phyloP scores from a whole-genome alignment of 805 yeast genomes.

The Zygosaccharomyces gambellarensis region DNA sequence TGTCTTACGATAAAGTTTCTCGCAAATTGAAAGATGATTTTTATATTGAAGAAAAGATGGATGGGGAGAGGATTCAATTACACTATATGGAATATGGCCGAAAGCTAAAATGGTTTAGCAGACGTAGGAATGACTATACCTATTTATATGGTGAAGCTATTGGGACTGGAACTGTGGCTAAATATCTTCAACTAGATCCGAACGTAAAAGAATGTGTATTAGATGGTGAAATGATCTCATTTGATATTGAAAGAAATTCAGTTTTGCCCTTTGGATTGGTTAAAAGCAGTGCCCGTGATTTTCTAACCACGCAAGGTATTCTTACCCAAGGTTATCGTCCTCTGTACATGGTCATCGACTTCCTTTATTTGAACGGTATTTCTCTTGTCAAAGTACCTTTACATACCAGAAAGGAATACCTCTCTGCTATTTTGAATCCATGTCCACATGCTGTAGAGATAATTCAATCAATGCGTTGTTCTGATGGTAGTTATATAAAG shows the following conservation, averaged over 20 bases:
- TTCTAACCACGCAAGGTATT: slow-evolving; percentile 40
- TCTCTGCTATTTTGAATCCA: slow-evolving; percentile 44
- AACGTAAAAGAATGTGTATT: slow-evolving; percentile 41
- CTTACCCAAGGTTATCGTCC: slow-evolving; percentile 44
- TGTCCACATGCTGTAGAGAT: slow-evolving; percentile 46
- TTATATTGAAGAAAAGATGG: slow-evolving; percentile 83
- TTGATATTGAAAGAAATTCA: slow-evolving; percentile 52
- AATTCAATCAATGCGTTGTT: slow-evolving; percentile 39
- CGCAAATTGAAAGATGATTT: slow-evolving; percentile 45
- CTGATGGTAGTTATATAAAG: slow-evolving; percentile 49
- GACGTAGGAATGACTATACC: slow-evolving; percentile 72
- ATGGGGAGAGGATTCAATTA: slow-evolving; percentile 83
- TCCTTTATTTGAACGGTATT: slow-evolving; percentile 62
- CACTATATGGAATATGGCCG: slow-evolving; percentile 54
- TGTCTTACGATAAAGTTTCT: slow-evolving; percentile 49
- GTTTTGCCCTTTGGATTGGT: slow-evolving; percentile 79
- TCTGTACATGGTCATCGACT: slow-evolving; percentile 63
- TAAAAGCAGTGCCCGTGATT: slow-evolving; percentile 61
- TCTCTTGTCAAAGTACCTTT: slow-evolving; percentile 55
- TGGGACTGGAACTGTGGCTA: slow-evolving; percentile 51
- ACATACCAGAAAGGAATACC: slow-evolving; percentile 48
- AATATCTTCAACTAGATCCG: slow-evolving; percentile 39
- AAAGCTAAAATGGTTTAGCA: slow-evolving; percentile 39
- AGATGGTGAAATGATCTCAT: slow-evolving; percentile 94
- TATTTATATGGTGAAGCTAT: slow-evolving; percentile 56